phyloP scores from a whole-genome alignment of 768 basidiomycete species.

The Ephemerocybe angulata region DNA sequence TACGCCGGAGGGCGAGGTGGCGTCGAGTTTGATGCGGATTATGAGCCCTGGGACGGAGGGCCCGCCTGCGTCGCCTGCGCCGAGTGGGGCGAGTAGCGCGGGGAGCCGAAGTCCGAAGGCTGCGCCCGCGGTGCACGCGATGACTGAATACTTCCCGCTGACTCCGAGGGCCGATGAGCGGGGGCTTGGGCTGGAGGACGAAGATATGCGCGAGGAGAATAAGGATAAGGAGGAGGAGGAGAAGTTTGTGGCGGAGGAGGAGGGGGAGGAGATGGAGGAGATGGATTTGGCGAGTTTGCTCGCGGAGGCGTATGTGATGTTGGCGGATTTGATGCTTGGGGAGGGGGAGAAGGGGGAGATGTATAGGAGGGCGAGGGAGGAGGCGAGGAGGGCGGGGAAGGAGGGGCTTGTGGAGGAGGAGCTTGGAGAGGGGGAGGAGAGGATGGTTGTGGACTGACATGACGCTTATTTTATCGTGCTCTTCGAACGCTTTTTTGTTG shows the following conservation, averaged over 20 bases:
- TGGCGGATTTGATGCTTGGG: conserved; percentile 2
- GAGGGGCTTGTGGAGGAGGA: background rate
- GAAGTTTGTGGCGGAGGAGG: conserved; percentile 10
- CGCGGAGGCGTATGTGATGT: conserved; percentile 5
- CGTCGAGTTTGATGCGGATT: background rate
- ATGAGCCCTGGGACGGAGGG: background rate
- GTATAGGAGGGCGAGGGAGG: conserved; percentile 8
- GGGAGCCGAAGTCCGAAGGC: background rate
- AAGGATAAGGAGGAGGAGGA: conserved; percentile 10
- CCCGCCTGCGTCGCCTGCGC: background rate
- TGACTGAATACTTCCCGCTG: background rate
- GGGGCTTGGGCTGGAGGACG: conserved; percentile 9
- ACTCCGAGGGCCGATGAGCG: background rate
- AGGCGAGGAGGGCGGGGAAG: conserved; percentile 1
- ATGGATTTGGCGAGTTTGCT: conserved; percentile 7
- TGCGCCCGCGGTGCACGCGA: background rate
- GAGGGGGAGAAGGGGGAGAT: conserved; percentile 13
- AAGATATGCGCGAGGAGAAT: conserved; percentile 8
- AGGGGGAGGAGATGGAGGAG: conserved; percentile 13
- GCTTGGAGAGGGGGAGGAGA: background rate
- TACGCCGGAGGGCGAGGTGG: background rate
- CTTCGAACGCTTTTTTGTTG: background rate
- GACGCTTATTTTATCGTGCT: background rate
- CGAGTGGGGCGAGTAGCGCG: background rate
- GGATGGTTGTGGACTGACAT: background rate